Evolutionary conservation across 2,329 filamentous ascomycete species (phyloP).

Genomic region (Fusarium brevicatenulatum): DNA sequence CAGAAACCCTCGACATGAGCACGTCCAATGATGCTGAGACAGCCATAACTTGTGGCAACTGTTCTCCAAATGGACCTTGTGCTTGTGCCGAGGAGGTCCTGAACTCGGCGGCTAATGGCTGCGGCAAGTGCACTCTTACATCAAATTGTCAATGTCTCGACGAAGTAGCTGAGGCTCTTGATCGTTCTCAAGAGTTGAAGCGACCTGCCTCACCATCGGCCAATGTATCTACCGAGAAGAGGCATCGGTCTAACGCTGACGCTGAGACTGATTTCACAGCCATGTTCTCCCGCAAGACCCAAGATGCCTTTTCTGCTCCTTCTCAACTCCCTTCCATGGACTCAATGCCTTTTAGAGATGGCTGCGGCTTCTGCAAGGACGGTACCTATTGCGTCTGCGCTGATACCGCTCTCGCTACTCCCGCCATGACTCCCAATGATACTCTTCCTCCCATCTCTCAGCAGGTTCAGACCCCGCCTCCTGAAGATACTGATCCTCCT

Average conservation of each 20-base stretch:
- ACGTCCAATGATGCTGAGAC: conserved; percentile 46
- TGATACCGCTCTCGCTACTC: conserved; percentile 61
- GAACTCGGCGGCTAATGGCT: conserved; percentile 65
- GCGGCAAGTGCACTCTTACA: conserved; percentile 72
- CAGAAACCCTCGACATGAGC: conserved; percentile 53
- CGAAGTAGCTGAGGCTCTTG: conserved; percentile 64
- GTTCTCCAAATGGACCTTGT: conserved; percentile 63
- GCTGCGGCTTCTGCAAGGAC: conserved; percentile 85
- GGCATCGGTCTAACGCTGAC: conserved; percentile 62
- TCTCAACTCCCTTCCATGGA: conserved; percentile 52
- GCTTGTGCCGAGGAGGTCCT: conserved; percentile 69
- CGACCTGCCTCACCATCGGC: conserved; percentile 59
- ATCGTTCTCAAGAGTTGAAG: conserved; percentile 55
- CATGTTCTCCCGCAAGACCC: conserved; percentile 65
- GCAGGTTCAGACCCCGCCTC: conserved; percentile 67
- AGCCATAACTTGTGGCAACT: conserved; percentile 65
- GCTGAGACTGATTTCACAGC: conserved; percentile 79
- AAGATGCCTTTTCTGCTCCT: conserved; percentile 42
- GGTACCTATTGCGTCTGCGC: conserved; percentile 86
- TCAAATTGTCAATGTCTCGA: conserved; percentile 72
- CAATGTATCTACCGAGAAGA: conserved; percentile 62
- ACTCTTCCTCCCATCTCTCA: conserved; percentile 55
- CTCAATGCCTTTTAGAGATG: conserved; percentile 66
- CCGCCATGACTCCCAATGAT: conserved; percentile 54
- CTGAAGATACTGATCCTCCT: conserved; percentile 67